Evolutionary conservation across 495 filamentous ascomycete genomes (phyloP), one percentile per base, ranked within the genome.

Genomic region (Podospora didyma): DNA sequence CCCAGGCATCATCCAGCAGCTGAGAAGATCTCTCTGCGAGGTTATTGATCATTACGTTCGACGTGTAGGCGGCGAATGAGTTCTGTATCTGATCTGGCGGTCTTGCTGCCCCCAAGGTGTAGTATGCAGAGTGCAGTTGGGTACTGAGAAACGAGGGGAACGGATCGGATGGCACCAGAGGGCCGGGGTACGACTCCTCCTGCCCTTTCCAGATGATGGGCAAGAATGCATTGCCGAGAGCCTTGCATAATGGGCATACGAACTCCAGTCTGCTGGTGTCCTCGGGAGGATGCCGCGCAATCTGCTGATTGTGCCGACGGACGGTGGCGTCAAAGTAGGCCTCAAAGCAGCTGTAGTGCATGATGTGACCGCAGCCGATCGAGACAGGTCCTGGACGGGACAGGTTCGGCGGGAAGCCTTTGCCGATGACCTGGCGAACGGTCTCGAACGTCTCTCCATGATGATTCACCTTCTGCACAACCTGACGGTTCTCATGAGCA

Each of bases 301-400:
- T 94, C 63, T 97, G 94, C 60, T 91, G 89, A 35, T 76, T 82
- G 60, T 99, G 95, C 46, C 94, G 84, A 49, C 90, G 82, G 48
- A 84, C 77, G 0, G 90, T 94, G 0, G 93, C 88, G 17, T 86
- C 80, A 64, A 87, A 87, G 71, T 97, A 97, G 28, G 86, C 81
- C 60, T 97, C 92, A 64, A 97, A 99, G 70, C 94, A 99, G 31
- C 82, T 83, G 65, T 89, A 99, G 67, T 99, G 94, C 94, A 99
- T 99, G 59, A 97, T 92, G 69, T 99, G 94, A 6, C 92, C 93
- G 72, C 94, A 99, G 26, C 93, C 89, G 41, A 89, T 90, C 7
- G 92, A 84, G 6, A 97, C 89, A 3, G 92, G 89, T 0, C 92
- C 95, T n/a, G 80, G 77, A 39, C 78, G 76, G 9, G 81, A 84